Conservation (phyloP, 768 basidiomycete species). For the Kwoniella dendrophila region DNA sequence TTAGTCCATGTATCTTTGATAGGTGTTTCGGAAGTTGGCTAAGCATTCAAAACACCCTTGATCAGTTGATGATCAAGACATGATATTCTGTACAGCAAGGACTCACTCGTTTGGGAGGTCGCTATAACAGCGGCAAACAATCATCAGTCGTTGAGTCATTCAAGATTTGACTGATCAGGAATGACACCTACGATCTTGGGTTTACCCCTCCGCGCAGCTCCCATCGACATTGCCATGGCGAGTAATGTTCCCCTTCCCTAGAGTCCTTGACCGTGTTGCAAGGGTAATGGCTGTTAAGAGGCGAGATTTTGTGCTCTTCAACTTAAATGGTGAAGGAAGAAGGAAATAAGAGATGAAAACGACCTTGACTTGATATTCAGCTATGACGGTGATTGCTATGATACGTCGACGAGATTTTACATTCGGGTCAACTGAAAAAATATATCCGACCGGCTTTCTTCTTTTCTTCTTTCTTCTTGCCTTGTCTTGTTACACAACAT, state of each 20-base stretch:
- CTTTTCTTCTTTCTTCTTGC: constrained; percentile 1
- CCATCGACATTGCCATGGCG: constrained; percentile 43
- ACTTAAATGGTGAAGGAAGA: too few species aligned
- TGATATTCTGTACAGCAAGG: too few species aligned
- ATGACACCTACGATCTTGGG: constrained; percentile 41
- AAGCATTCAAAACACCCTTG: not conserved
- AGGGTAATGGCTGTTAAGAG: constrained; percentile 3
- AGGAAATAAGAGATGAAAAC: not conserved
- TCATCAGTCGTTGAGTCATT: not conserved
- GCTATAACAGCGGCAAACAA: constrained; percentile 19
- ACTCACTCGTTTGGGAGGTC: constrained; percentile 46
- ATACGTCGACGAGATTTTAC: not conserved
- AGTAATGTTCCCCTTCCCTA: too few species aligned
- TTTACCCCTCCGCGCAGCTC: constrained; percentile 43
- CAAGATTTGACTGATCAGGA: not conserved
- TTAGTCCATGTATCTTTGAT: constrained; percentile 80
- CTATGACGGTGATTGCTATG: not conserved
- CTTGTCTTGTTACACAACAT: not conserved
- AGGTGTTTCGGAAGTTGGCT: constrained; percentile 55
- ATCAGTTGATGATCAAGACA: too few species aligned
- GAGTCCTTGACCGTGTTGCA: too few species aligned
- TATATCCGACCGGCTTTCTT: constrained; percentile 3
- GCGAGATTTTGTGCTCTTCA: too few species aligned
- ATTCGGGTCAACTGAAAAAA: not conserved
- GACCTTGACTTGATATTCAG: not conserved